These are phyloP conservation scores for Fusarium ramigenum DNA, from an alignment of 2,329 filamentous ascomycete species.

Conservation along the genomic window DNA sequence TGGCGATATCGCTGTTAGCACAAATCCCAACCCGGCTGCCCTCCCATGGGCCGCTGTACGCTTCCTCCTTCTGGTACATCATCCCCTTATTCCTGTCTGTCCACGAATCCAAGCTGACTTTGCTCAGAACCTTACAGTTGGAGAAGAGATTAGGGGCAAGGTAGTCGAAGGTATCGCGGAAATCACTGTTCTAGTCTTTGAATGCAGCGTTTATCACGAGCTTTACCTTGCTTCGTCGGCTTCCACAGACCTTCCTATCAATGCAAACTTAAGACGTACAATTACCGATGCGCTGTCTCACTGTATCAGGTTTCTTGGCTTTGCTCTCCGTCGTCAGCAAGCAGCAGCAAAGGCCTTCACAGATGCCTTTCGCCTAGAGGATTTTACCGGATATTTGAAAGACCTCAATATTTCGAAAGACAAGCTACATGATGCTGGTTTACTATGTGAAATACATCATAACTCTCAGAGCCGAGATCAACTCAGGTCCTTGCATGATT, in stretches of 20 bases:
- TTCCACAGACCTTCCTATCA: fast-evolving
- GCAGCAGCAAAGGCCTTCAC: background rate
- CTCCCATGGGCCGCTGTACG: background rate
- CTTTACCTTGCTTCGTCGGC: fast-evolving
- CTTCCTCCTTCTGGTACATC: background rate
- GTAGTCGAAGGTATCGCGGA: background rate
- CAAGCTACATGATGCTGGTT: background rate
- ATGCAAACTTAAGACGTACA: fast-evolving
- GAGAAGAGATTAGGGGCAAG: background rate
- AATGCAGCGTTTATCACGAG: background rate
- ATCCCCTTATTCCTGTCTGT: fast-evolving
- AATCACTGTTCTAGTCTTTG: background rate
- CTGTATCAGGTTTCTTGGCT: background rate
- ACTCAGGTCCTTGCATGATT: background rate
- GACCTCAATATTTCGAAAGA: background rate
- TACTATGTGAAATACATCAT: background rate
- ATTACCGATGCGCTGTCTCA: background rate
- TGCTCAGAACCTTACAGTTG: background rate
- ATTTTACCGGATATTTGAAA: background rate
- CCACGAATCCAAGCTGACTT: too few species aligned
- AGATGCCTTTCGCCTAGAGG: background rate
- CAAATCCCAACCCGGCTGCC: background rate
- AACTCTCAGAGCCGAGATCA: fast-evolving
- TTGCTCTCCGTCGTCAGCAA: background rate
- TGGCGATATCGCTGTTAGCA: background rate